These are phyloP conservation scores for Botrytis elliptica DNA, from an alignment of 2,329 filamentous ascomycete genomes.

Conservation along the genomic window DNA sequence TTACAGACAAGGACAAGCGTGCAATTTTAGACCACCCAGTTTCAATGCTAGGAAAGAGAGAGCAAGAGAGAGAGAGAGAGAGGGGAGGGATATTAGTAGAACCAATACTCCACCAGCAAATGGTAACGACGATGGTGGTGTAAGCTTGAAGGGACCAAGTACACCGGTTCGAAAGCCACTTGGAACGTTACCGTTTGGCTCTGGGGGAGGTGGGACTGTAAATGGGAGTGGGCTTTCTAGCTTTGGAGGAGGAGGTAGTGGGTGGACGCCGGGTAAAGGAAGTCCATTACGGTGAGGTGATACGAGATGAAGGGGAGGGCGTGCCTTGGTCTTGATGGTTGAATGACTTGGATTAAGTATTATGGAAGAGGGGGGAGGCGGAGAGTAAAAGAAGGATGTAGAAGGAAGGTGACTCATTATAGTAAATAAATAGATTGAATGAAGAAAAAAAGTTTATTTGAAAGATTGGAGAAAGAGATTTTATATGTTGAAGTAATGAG, in stretches of 20 bases:
- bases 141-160: constrained; percentile 7
- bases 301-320: background rate
- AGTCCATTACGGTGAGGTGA: constrained; percentile 11
- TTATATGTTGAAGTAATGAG: too few relatives aligned
- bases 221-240: constrained; percentile 10
- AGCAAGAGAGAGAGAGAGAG: constrained; percentile 44
- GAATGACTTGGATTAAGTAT: background rate
- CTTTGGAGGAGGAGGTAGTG: constrained; percentile 15
- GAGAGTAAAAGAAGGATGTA: constrained; percentile 8
- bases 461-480: background rate
- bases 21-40: constrained; percentile 55
- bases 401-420: background rate
- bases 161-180: constrained; percentile 20
- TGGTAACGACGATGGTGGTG: constrained; percentile 5
- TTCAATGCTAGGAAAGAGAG: constrained; percentile 44
- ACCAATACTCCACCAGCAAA: constrained; percentile 53
- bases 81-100: constrained; percentile 46
- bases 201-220: constrained; percentile 8
- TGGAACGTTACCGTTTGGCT: background rate
- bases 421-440: background rate
- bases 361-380: background rate
- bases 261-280: constrained; percentile 17
- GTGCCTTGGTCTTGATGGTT: background rate
- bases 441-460: constrained; percentile 1
- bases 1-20: constrained; percentile 64